Evolutionary conservation across 306 rosid species (phyloP).

Genomic region (Abrus precatorius): DNA sequence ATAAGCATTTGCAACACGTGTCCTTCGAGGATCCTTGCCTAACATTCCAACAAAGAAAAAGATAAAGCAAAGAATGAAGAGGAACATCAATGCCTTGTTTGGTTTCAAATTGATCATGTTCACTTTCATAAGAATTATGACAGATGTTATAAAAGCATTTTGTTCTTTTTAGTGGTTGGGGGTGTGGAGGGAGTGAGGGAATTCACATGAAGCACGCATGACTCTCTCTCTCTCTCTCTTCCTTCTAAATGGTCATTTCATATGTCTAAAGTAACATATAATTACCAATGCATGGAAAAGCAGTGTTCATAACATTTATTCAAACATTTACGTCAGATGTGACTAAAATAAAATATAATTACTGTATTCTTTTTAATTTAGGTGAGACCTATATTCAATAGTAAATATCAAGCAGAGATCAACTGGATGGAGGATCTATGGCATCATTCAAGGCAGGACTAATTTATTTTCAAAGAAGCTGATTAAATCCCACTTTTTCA

Average conservation of each 20-base stretch:
- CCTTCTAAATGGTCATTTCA: slow-evolving; percentile 31
- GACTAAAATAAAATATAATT: slow-evolving; percentile 36
- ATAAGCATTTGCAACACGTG: slow-evolving; percentile 95
- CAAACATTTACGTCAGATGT: slow-evolving; percentile 25
- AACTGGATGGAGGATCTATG: not conserved
- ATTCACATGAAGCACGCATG: not conserved
- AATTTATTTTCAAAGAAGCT: slow-evolving; percentile 28
- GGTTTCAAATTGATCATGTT: slow-evolving; percentile 32
- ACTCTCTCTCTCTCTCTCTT: slow-evolving; percentile 18
- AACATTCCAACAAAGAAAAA: slow-evolving; percentile 51
- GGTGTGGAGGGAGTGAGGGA: not conserved
- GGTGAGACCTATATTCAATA: slow-evolving; percentile 15
- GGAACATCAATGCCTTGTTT: slow-evolving; percentile 25
- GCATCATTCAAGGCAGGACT: slow-evolving; percentile 6
- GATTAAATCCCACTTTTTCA: not conserved
- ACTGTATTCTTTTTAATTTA: slow-evolving; percentile 32
- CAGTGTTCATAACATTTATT: slow-evolving; percentile 1
- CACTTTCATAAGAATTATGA: slow-evolving; percentile 39
- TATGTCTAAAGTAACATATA: not conserved
- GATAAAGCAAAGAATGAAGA: slow-evolving; percentile 35
- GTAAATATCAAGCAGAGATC: slow-evolving; percentile 35
- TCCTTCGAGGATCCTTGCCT: slow-evolving; percentile 92
- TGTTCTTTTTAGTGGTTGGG: not conserved
- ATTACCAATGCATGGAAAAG: slow-evolving; percentile 19
- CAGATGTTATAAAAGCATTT: not conserved